Conservation (phyloP, 1,139 yeast species). For the Suhomyces guaymorum region DNA sequence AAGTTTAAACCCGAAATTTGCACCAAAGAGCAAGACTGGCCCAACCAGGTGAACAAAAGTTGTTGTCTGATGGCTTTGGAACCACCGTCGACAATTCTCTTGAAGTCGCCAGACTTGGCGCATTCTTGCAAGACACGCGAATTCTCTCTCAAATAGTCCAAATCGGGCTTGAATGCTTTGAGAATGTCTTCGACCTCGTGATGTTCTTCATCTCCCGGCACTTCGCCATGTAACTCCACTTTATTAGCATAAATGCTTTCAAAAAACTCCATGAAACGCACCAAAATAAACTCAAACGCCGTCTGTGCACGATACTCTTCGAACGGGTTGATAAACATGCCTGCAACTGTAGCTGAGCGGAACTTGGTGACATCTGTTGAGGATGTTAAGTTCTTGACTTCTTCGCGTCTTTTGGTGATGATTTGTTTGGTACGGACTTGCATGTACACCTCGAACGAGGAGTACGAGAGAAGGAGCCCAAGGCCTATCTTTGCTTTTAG, state of each 20-base stretch:
- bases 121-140: slow-evolving; percentile 34
- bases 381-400: slow-evolving; percentile 24
- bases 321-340: slow-evolving; percentile 88
- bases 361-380: slow-evolving; percentile 30
- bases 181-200: slow-evolving; percentile 51
- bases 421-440: slow-evolving; percentile 56
- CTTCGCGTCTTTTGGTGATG: slow-evolving; percentile 53
- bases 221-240: slow-evolving; percentile 40
- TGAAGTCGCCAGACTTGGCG: slow-evolving; percentile 23
- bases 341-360: slow-evolving; percentile 61
- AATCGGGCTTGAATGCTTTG: slow-evolving; percentile 60
- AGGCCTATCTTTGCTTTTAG: slow-evolving; percentile 44
- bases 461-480: slow-evolving; percentile 61
- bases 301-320: slow-evolving; percentile 91
- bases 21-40: slow-evolving; percentile 82
- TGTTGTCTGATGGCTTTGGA: slow-evolving; percentile 42
- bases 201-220: slow-evolving; percentile 49
- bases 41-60: slow-evolving; percentile 82
- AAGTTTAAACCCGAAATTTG: slow-evolving; percentile 73
- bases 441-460: slow-evolving; percentile 67
- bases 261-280: slow-evolving; percentile 68
- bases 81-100: slow-evolving; percentile 5
- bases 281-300: slow-evolving; percentile 75
- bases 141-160: slow-evolving; percentile 42
- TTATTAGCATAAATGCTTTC: slow-evolving; percentile 69